Base-by-base conservation (phyloP, 305 asterid genomes). In the Lippia alba region DNA sequence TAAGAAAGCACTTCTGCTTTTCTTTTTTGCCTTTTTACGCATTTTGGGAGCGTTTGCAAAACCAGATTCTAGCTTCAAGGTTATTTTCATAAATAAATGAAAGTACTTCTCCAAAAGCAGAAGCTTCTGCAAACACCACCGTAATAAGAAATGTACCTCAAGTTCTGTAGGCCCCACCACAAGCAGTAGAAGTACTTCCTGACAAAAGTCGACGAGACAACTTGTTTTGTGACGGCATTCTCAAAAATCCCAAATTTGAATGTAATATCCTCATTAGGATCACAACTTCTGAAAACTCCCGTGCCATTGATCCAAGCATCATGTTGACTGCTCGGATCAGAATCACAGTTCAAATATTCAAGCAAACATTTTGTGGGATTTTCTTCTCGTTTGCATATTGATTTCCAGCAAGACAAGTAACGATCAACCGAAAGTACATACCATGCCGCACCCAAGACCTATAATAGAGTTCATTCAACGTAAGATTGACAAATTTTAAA, bases 401-500 rank as follows among this genome's bases (percentile, higher is more conserved):
- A 86, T 83, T 86, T 93, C 97, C 90, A 91, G 81, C 98, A 93
- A 76, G 96, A 83, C 71, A 88, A 82, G 79, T 91, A 91, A 17
- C 98, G 91, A 62, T 93, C 98, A 61, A 89, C 82, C 2, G 98
- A 93, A 69, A 89, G 78, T 66, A 93, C 91, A 67, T 93, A 93
- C 98, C 98, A 91, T 69, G 98, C 83, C 44, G 98, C 97, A 59
- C 98, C 98, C 62, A 93, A 75, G 51, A 93, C 98, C 98, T 91
- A 60, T 20, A 46, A 19, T 40, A 58, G 50, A 61, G 40, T 18
- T 9, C 36, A 4, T 30, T 40, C 39, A 33, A 48, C 16, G 18
- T 36, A 46, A 20, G 41, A 67, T 40, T n/a, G 19, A n/a, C n/a
- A 39, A 66, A 45, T 45, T 6, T 15, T 32, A 30, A 9, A 33